Evolutionary conservation across 1,284 basidiomycete genomes (phyloP).

Genomic region (Ustilago esculenta): DNA sequence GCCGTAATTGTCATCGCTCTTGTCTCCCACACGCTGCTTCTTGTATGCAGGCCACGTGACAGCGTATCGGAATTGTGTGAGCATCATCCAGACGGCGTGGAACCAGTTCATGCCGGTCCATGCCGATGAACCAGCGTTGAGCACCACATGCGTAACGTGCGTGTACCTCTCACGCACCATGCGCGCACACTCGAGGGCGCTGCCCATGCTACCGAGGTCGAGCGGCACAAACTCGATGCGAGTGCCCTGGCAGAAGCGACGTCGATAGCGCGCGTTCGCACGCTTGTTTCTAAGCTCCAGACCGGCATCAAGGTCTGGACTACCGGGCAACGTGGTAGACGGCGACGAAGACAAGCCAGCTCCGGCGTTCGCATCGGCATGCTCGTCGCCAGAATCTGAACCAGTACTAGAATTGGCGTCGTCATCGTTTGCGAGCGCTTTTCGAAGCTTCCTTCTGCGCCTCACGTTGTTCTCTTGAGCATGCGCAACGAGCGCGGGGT

Average conservation of each 20-base stretch:
- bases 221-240: conserved; percentile 64
- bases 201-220: conserved; percentile 64
- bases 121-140: conserved; percentile 65
- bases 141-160: conserved; percentile 65
- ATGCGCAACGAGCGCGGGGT: conserved; percentile 48
- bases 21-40: conserved; percentile 62
- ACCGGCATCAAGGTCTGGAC: conserved; percentile 34
- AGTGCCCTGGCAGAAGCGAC: conserved; percentile 58
- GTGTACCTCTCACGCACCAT: conserved; percentile 54
- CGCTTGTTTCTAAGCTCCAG: conserved; percentile 47
- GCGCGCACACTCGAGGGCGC: conserved; percentile 59
- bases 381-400: conserved; percentile 8
- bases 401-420: conserved; percentile 9
- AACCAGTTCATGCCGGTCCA: conserved; percentile 65
- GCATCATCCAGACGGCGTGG: conserved; percentile 56
- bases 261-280: conserved; percentile 57
- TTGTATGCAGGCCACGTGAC: conserved; percentile 66
- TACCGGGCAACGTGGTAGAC: background rate
- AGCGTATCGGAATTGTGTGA: conserved; percentile 60
- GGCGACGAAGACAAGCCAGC: background rate
- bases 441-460: conserved; percentile 41
- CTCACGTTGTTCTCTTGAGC: conserved; percentile 45
- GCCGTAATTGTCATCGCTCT: conserved; percentile 62
- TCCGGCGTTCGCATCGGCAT: background rate
- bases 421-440: conserved; percentile 33